Conservation (phyloP, 2,329 filamentous ascomycete genomes). For the Polychaeton citri region DNA sequence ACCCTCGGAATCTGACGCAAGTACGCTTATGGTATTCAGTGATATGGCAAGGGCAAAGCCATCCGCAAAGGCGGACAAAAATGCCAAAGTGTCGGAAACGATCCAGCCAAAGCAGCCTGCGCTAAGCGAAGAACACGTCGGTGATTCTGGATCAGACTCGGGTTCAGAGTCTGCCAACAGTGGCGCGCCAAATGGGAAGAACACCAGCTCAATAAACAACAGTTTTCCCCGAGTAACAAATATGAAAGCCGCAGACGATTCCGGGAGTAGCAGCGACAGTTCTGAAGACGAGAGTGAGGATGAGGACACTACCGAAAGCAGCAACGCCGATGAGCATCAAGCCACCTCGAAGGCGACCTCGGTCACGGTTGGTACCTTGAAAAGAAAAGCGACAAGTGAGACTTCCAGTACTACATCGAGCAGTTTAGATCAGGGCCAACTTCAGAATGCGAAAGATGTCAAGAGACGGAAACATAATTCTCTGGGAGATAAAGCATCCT, state of each 20-base stretch:
- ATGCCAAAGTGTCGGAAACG: neutral
- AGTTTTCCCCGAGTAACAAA: too few species aligned
- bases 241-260: too few species aligned
- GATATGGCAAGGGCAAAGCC: neutral
- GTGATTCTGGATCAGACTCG: constrained; percentile 3
- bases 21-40: too few species aligned
- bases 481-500: neutral
- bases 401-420: constrained; percentile 5
- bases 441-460: constrained; percentile 3
- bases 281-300: neutral
- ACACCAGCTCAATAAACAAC: too few species aligned
- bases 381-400: constrained; percentile 9
- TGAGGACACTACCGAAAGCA: too few species aligned
- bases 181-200: too few species aligned
- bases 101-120: neutral
- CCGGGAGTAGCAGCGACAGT: too few species aligned
- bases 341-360: too few species aligned
- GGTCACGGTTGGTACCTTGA: too few species aligned
- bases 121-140: constrained; percentile 6
- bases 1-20: neutral
- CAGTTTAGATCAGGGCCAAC: constrained; percentile 2
- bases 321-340: too few species aligned
- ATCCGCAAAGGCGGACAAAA: neutral
- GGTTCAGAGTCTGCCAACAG: too few species aligned
- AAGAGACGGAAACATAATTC: neutral